phyloP scores from a whole-genome alignment of 1,284 basidiomycete genomes.

The Tilletia caries region DNA sequence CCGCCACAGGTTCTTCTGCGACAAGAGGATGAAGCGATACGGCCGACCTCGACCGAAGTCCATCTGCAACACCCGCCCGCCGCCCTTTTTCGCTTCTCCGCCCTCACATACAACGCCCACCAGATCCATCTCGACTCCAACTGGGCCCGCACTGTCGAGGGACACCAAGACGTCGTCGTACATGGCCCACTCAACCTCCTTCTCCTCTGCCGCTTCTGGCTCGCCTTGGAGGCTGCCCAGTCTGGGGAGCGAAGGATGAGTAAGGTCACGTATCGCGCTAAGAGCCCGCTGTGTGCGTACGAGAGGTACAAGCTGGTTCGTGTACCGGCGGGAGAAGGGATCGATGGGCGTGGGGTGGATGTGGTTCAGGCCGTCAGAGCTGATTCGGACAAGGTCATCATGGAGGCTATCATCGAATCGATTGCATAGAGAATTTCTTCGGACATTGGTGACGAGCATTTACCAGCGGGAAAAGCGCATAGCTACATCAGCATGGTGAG shows the following conservation, averaged over 20 bases:
- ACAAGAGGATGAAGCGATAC: too few species aligned
- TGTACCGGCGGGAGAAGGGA: not conserved
- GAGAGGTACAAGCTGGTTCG: not conserved
- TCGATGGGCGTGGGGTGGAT: not conserved
- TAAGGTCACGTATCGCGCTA: not conserved
- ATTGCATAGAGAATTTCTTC: not conserved
- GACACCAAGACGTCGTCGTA: slow-evolving; percentile 24
- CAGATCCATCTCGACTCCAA: slow-evolving; percentile 43
- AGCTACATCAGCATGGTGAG: too few species aligned
- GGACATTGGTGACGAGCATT: too few species aligned
- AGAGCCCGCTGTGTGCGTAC: not conserved
- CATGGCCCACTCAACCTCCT: slow-evolving; percentile 41
- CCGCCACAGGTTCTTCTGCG: too few species aligned
- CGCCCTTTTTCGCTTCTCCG: slow-evolving; percentile 47
- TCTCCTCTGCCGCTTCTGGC: slow-evolving; percentile 26
- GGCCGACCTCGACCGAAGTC: too few species aligned
- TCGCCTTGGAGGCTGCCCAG: not conserved
- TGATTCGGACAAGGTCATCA: slow-evolving; percentile 3
- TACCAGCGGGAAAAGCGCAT: too few species aligned
- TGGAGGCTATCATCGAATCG: not conserved
- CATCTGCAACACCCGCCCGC: not conserved
- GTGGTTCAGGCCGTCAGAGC: not conserved
- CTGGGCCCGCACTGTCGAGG: slow-evolving; percentile 42
- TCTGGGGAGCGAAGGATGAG: not conserved
- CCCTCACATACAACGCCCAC: slow-evolving; percentile 48